Evolutionary conservation across 2,329 filamentous ascomycete genomes (phyloP), one percentile per base, ranked within the genome.

Genomic region (Chrysoporthe austroafricana): DNA sequence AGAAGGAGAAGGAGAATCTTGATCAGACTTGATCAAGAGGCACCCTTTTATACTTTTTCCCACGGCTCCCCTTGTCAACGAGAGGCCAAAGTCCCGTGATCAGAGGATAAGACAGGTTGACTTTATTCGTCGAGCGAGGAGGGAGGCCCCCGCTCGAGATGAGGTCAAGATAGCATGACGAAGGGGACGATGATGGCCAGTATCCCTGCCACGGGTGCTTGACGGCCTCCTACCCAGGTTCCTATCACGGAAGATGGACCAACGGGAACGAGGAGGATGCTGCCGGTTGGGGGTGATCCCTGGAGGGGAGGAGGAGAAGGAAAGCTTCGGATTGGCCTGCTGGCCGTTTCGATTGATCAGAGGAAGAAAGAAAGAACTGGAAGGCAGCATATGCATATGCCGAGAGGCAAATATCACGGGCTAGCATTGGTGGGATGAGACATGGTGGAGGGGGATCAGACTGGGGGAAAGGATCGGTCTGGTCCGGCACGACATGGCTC

Each of bases 1-100:
- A 83, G 84, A 83, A 81, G 80, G 86, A 83, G 82, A 85, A 84
- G 79, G 81, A 86, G 77, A 77, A 80, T 76, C 76, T 67, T 71
- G 70, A 73, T 73, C 74, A 74, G 78, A 77, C 74, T 77, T 73
- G 82, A 83, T 79, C 79, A 85, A 79, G 78, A 79, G 76, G 74
- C 75, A 77, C 78, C 85, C 80, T 88, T 90, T 90, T 90, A 90
- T 90, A 90, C 81, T 83, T 86, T 83, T 86, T 76, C 8, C 75
- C 69, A 69, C 72, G 72, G 74, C 76, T 73, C 76, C 75, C 76
- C 73, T 70, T 73, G 76, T 73, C 77, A 74, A 74, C 73, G 73
- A 76, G 71, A 73, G 75, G 71, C 71, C 74, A 72, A 72, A 72
- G 74, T 75, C 73, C 74, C 70, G 71, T 72, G 73, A 76, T 73